Evolutionary conservation across 495 filamentous ascomycete genomes (phyloP).

Genomic region (Aspergillus panamensis): DNA sequence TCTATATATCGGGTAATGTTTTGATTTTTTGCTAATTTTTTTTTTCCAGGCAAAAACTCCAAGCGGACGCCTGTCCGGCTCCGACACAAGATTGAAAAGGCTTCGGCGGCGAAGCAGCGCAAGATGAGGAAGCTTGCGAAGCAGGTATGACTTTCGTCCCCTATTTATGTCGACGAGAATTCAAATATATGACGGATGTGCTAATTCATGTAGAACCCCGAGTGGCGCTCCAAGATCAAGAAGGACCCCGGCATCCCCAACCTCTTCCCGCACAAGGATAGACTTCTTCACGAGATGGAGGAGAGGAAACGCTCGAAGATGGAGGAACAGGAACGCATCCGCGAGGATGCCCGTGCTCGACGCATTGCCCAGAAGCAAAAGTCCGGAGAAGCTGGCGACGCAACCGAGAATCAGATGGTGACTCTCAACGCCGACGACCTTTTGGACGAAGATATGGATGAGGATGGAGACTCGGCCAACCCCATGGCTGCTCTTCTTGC

Average conservation of each 20-base stretch:
- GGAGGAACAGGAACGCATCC: constrained; percentile 67
- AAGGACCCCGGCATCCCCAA: constrained; percentile 98
- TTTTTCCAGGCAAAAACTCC: constrained; percentile 74
- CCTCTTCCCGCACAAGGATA: constrained; percentile 96
- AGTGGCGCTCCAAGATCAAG: constrained; percentile 90
- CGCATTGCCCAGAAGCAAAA: constrained; percentile 45
- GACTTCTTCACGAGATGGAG: constrained; percentile 89
- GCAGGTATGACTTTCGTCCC: constrained; percentile 46
- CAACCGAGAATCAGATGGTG: constrained; percentile 29
- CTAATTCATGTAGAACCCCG: constrained; percentile 61
- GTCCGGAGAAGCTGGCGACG: constrained; percentile 37
- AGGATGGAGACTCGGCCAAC: constrained; percentile 63
- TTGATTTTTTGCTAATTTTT: constrained; percentile 4
- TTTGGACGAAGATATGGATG: constrained; percentile 51
- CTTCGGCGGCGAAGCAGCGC: constrained; percentile 81
- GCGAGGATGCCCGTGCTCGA: constrained; percentile 67
- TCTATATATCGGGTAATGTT: background rate
- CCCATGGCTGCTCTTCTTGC: constrained; percentile 93
- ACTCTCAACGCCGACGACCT: constrained; percentile 49
- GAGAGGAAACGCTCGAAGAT: constrained; percentile 73
- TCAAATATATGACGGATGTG: background rate
- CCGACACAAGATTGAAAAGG: constrained; percentile 94
- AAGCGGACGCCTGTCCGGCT: constrained; percentile 87
- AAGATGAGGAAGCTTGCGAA: constrained; percentile 86
- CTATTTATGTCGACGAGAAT: background rate